Evolutionary conservation across 441 rosid species (phyloP).

Genomic region (Populus trichocarpa): DNA sequence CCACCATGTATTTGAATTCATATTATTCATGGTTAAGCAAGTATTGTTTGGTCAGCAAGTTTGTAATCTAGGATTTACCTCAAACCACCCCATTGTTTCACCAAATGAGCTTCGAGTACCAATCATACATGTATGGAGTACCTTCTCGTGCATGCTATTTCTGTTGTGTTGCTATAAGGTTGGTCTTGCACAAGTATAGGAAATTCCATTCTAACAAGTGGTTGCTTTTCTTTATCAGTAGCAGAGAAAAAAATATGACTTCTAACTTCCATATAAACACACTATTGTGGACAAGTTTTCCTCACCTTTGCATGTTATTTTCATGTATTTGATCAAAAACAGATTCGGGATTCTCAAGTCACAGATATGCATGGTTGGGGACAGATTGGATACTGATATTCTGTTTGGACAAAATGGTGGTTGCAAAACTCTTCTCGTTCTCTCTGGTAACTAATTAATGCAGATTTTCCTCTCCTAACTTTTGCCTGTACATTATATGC

Average conservation of each 20-base stretch:
- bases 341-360: conserved; percentile 62
- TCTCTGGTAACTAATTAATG: conserved; percentile 44
- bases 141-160: neutral
- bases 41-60: neutral
- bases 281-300: neutral
- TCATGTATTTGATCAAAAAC: conserved; percentile 19
- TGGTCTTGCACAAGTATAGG: neutral
- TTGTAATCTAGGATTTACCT: neutral
- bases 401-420: conserved; percentile 87
- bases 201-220: neutral
- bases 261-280: neutral
- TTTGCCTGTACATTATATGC: neutral
- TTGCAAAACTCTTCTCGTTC: conserved; percentile 94
- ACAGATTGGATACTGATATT: conserved; percentile 90
- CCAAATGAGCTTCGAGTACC: neutral
- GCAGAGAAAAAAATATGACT: neutral
- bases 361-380: conserved; percentile 97
- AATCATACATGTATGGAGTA: neutral
- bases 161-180: neutral
- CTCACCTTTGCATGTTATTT: neutral
- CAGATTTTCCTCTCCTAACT: neutral
- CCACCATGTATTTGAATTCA: neutral
- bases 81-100: neutral
- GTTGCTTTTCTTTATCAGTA: neutral
- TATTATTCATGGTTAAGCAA: neutral